Evolutionary conservation across 116 monocot species (phyloP).

Genomic region (Posidonia oceanica): DNA sequence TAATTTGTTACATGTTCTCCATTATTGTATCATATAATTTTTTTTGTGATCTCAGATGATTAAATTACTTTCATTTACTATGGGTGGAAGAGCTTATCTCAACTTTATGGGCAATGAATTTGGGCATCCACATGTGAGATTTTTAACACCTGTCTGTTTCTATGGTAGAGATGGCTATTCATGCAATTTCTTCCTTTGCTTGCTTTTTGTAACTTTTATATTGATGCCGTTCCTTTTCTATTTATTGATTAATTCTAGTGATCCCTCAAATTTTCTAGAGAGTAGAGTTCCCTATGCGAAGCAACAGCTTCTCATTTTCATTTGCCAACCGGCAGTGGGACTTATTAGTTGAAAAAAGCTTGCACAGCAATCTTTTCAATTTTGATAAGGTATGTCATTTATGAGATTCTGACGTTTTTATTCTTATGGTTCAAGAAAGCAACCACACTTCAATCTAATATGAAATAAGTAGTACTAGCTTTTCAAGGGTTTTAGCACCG

Average conservation of each 20-base stretch:
- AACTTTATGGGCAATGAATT: constrained; percentile 99
- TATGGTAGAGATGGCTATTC: neutral
- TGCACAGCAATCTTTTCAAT: constrained; percentile 61
- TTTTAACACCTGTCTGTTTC: constrained; percentile 2
- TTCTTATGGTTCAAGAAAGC: too few species aligned
- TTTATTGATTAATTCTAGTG: neutral
- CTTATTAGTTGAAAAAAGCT: constrained; percentile 32
- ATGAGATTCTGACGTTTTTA: neutral
- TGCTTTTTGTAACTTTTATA: neutral
- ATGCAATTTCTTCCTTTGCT: neutral
- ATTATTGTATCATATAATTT: neutral
- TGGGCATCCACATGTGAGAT: constrained; percentile 90
- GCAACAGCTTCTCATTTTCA: constrained; percentile 62
- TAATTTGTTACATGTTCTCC: neutral
- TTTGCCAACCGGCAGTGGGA: constrained; percentile 83
- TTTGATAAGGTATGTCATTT: constrained; percentile 69
- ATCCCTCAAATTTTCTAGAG: constrained; percentile 31
- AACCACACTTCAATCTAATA: too few species aligned
- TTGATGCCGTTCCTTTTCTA: neutral
- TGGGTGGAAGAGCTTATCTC: constrained; percentile 69
- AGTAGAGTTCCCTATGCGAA: constrained; percentile 90
- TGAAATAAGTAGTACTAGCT: too few species aligned
- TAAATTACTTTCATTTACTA: constrained; percentile 76
- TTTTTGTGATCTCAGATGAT: constrained; percentile 54
- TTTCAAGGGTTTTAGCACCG: too few species aligned